phyloP scores from a whole-genome alignment of 306 rosid species.

The Acacia crassicarpa region DNA sequence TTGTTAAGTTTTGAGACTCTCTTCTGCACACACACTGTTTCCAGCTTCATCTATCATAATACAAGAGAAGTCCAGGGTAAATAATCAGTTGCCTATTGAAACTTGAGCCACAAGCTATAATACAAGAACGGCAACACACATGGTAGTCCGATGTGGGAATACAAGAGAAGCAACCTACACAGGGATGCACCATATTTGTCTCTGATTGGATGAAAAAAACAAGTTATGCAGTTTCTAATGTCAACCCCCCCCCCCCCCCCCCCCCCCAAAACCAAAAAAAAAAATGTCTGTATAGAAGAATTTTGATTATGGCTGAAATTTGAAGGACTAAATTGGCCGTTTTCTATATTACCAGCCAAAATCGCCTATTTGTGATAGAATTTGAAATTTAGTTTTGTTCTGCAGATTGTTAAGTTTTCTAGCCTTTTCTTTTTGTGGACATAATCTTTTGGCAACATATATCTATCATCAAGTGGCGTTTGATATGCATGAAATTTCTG shows the following conservation, averaged over 20 bases:
- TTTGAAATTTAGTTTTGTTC: not conserved
- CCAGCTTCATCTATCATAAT: not conserved
- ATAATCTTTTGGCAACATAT: constrained; percentile 27
- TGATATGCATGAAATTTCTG: constrained; percentile 6
- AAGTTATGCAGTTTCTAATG: not conserved
- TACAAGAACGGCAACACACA: not conserved
- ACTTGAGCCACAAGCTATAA: not conserved
- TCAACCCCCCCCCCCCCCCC: too few relatives aligned
- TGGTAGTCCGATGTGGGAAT: not conserved
- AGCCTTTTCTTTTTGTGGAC: constrained; percentile 9
- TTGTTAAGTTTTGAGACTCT: not conserved
- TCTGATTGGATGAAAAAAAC: not conserved
- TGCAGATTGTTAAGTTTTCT: not conserved
- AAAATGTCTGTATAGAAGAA: not conserved
- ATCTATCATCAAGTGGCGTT: not conserved
- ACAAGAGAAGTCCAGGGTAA: not conserved
- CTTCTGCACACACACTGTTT: not conserved
- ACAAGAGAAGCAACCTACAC: too few relatives aligned
- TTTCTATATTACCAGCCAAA: not conserved
- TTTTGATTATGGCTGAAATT: not conserved
- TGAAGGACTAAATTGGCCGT: not conserved
- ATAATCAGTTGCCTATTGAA: not conserved
- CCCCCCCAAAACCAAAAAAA: too few relatives aligned
- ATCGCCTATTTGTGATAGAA: not conserved
- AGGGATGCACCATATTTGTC: not conserved